Base-by-base conservation (phyloP, 1,139 yeast genomes). In the Pichia sp. region DNA sequence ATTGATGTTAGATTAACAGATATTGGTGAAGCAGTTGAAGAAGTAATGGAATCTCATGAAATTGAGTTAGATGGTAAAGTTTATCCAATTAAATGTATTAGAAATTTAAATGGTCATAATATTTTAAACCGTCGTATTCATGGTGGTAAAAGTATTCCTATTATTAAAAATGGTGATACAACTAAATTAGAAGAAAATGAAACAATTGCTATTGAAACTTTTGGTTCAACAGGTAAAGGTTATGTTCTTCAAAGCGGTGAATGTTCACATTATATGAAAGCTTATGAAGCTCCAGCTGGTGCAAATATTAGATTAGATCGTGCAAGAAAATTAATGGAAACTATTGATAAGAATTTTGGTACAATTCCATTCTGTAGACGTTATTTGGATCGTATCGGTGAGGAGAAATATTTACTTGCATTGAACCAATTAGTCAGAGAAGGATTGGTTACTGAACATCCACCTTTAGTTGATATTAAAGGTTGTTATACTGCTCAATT, bases 141-240 rank as follows among this genome's bases (percentile, higher is more conserved):
- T 66, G 94, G 90, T 33, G 97, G 97, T 51, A 92, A 92, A 64
- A 80, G 94, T 23, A 97, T 92, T 40, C 99, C 99, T 23, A 92
- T 94, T 60, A 95, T 92, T 36, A 84, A 90, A 60, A 87, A 86
- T 58, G 92, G 90, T 11, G 98, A 92, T 64, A 78, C 77, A 66
- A 90, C 97, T 25, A 90, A 90, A 72, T 90, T 92, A 97, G 99
- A 94, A 65, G 99, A 92, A 69, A 97, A 97, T 51, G 98, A 92
- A 64, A 83, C 89, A 3, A 92, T 87, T 71, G 99, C 99, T 46
- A 90, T 94, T 60, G 99, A 92, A 67, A 92, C 99, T 4, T 92
- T 92, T 60, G 98, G 98, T 6, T 79, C 96, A 37, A 92, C 98
- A 2, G 99, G 99, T 51, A 78, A 84, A 51, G 99, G 97, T 27